Evolutionary conservation across 176 grass and related monocot genomes (phyloP).

Genomic region (Microstegium vimineum): DNA sequence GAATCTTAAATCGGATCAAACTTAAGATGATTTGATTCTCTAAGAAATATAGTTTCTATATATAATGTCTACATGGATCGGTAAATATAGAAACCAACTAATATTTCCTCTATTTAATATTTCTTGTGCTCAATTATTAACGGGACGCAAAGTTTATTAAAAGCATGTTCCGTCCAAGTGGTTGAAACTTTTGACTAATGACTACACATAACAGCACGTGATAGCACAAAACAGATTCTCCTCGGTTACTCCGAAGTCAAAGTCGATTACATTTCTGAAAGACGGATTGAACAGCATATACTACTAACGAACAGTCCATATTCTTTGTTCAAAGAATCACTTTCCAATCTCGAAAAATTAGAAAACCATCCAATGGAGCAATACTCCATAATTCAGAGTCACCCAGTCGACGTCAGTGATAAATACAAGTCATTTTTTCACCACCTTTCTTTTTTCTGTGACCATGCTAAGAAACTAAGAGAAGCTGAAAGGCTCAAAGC

Average conservation of each 20-base stretch:
- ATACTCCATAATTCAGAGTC: not conserved
- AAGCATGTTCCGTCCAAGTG: not conserved
- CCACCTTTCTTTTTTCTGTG: not conserved
- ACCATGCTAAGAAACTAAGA: not conserved
- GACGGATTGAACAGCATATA: not conserved
- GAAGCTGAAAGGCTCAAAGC: not conserved
- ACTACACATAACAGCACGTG: not conserved
- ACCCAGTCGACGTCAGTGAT: conserved; percentile 30
- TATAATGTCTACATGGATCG: too few relatives aligned
- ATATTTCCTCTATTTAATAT: not conserved
- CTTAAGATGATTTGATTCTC: too few relatives aligned
- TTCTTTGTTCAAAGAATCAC: not conserved
- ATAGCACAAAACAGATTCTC: not conserved
- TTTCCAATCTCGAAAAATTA: not conserved
- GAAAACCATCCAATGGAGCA: not conserved
- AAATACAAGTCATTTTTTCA: conserved; percentile 27
- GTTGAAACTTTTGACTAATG: not conserved
- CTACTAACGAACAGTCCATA: not conserved
- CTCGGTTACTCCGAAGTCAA: not conserved
- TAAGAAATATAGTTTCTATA: too few relatives aligned
- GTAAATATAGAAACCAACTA: too few relatives aligned
- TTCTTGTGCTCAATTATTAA: not conserved
- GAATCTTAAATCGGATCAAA: too few relatives aligned
- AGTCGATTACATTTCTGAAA: not conserved
- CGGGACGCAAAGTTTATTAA: not conserved